Percentiles rank a stretch among this genome's conserved stretches.
Conservation (phyloP, 108 stramenopile genomes). For the Pseudonitzschia pungens region DNA sequence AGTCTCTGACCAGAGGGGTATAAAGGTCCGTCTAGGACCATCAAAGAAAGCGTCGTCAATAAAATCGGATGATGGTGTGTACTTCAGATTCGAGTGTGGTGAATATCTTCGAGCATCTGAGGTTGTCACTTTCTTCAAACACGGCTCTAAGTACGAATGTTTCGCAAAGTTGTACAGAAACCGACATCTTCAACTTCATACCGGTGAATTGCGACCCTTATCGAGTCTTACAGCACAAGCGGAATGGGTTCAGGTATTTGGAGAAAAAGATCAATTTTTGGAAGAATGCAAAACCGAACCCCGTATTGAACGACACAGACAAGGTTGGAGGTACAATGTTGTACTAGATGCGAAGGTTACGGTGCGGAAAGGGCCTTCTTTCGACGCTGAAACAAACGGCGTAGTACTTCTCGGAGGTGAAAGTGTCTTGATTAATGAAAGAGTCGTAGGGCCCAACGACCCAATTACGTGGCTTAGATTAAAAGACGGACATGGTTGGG, state of each 20-base stretch:
- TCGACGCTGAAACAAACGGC: constrained; percentile 48
- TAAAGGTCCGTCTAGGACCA: constrained; percentile 78
- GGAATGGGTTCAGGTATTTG: constrained; percentile 82
- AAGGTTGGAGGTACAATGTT: constrained; percentile 76
- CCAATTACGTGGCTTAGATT: constrained; percentile 67
- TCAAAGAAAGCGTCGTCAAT: constrained; percentile 68
- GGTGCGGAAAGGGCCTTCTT: constrained; percentile 70
- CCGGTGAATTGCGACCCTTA: constrained; percentile 51
- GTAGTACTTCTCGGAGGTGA: constrained; percentile 44
- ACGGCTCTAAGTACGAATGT: constrained; percentile 48
- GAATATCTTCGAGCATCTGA: constrained; percentile 86
- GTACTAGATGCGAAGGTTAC: constrained; percentile 45
- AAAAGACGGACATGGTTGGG: constrained; percentile 72
- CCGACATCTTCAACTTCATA: constrained; percentile 46
- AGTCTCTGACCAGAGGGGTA: constrained; percentile 54
- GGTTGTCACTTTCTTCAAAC: constrained; percentile 58
- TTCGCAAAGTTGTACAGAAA: constrained; percentile 87
- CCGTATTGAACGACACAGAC: constrained; percentile 67
- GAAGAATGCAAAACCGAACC: constrained; percentile 67
- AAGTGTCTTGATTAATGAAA: constrained; percentile 65
- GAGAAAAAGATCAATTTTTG: constrained; percentile 48
- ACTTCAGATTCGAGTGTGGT: constrained; percentile 88
- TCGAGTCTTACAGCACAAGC: constrained; percentile 56
- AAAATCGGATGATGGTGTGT: constrained; percentile 61
- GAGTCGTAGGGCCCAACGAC: constrained; percentile 56